Percentiles rank a stretch among this genome's conserved stretches.
These are phyloP conservation scores for Carex cristatella DNA, from an alignment of 176 grass and related monocot species.

Conservation along the genomic window DNA sequence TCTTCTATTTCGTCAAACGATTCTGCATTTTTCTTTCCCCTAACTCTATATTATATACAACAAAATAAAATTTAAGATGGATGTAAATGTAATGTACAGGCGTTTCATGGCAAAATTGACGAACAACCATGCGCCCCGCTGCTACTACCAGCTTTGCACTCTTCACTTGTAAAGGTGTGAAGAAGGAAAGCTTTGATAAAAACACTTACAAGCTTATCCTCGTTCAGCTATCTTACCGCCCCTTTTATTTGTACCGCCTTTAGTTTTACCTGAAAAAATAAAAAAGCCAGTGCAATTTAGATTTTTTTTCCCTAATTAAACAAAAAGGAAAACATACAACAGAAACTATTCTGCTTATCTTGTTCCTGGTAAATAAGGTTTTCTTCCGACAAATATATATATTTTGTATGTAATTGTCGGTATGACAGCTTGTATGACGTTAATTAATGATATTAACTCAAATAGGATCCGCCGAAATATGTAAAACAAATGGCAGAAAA, in stretches of 20 bases:
- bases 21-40: background rate
- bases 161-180: background rate
- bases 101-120: constrained; percentile 22
- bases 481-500: background rate
- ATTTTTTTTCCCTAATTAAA: constrained; percentile 11
- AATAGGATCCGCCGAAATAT: background rate
- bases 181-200: background rate
- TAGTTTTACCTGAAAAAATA: constrained; percentile 44
- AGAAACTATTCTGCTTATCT: background rate
- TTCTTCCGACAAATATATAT: background rate
- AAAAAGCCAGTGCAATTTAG: background rate
- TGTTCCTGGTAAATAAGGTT: background rate
- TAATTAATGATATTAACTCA: background rate
- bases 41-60: constrained; percentile 27
- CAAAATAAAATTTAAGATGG: background rate
- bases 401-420: background rate
- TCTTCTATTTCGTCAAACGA: background rate
- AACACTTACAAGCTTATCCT: background rate
- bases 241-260: constrained; percentile 51
- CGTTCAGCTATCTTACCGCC: background rate
- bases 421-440: constrained; percentile 3
- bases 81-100: constrained; percentile 4
- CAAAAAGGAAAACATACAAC: background rate
- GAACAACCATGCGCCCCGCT: background rate
- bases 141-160: background rate